Evolutionary conservation across 176 grass and related monocot genomes (phyloP), one percentile per base, ranked within the genome.

Genomic region (Eleusine indica): DNA sequence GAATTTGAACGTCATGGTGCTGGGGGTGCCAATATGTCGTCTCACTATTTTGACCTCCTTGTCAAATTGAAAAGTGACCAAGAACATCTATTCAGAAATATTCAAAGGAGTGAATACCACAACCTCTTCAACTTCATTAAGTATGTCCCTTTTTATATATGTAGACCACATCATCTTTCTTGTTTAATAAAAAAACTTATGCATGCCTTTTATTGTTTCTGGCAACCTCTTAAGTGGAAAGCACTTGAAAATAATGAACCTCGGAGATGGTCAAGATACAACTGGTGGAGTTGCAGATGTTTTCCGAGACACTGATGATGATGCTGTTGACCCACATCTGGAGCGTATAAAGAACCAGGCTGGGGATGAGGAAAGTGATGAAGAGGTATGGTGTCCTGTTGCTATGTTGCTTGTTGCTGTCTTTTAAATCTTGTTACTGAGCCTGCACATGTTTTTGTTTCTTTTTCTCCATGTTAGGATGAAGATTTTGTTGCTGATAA

Each of bases 401-500:
- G 48, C 84, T 80, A 64, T 81, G 77, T 82, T 86, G 0, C 60
- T 80, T 88, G 39, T 60, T 78, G n/a, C 42, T 81, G 40, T 49
- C 7, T 65, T 69, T n/a, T 68, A 70, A 72, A 43, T 81, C 53
- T 85, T 84, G 35, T 77, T 75, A 58, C 14, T 12, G 48, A 71
- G 8, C 6, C 43, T 21, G 57, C 68, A 28, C 16, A 9, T 43
- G 38, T 47, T 73, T 64, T 18, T 78, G 8, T 73, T 68, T 78
- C 39, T 75, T 86, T 71, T 22, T 65, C 39, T 79, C 46, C 19
- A 71, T 71, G 19, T 60, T 69, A 99, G 96, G 96, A 99, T 87
- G 96, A 99, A 87, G 96, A 99, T 92, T 99, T 99, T 87, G 93
- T 99, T 87, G 83, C 17, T 60, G 91, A 99, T 46, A 94, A 99